Evolutionary conservation across 1,284 basidiomycete genomes (phyloP), one percentile per base, ranked within the genome.

Genomic region (Ustanciosporium gigantosporum): DNA sequence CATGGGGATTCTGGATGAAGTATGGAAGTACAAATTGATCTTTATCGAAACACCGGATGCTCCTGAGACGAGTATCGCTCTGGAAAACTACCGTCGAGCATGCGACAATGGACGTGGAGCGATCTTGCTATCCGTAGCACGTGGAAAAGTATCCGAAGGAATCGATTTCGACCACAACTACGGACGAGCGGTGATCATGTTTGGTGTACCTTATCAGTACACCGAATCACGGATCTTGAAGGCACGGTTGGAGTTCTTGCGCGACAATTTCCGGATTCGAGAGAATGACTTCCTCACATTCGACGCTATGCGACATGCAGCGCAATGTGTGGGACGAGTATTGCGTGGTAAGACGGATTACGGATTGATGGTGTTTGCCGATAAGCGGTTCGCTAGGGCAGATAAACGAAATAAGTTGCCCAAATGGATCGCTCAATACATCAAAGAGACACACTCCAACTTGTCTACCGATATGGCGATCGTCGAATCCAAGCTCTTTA

Each of bases 11-110:
- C 81, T 99, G 56, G 96, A 94, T 73, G 93, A 99, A 82, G 95
- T 96, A 16, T 97, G 95, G 93, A 98, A 98, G 81, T 87, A 98
- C 82, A 99, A 99, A 81, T 84, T 99, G 36, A 93, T 99, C 58
- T 99, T 99, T 73, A 95, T 99, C 37, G 95, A 99, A 81, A 99
- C 95, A 3, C 95, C 95, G 4, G 95, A 99, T 76, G 94, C 95
- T 19, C 94, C 95, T 70, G 95, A 99, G 79, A 99, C 95, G 2
- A 94, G 91, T 76, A 94, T 97, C 43, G 95, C 95, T 2, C 80
- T 99, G 24, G 93, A 96, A 78, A 99, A 98, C 78, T 99, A 95
- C 78, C 85, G 95, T 62, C 84, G 92, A 79, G 95, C 95, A 22
- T 99, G 95, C 78, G 93, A 98, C 80, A 99, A 99, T 76, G 95